Conservation (phyloP, 2,329 filamentous ascomycete species). For the Zymoseptoria brevis region DNA sequence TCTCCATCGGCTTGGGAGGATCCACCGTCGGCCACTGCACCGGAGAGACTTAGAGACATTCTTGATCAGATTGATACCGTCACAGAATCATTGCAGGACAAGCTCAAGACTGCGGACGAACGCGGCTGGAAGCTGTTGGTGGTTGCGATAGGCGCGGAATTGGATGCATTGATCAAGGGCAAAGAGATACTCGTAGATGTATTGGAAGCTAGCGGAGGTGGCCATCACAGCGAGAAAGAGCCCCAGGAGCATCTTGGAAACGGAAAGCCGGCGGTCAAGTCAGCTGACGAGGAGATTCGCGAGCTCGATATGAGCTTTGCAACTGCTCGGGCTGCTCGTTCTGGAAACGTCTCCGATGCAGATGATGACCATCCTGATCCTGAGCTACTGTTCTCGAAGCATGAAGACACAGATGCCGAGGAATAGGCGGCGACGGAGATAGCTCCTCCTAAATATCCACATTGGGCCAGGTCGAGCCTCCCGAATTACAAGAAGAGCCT, state of each 20-base stretch:
- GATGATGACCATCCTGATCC: constrained; percentile 42
- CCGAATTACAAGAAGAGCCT: too few relatives aligned
- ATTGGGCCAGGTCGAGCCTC: too few relatives aligned
- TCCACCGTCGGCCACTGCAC: constrained; percentile 11
- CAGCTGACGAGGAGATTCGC: constrained; percentile 20
- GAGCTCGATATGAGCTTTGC: constrained; percentile 29
- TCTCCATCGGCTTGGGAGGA: constrained; percentile 26
- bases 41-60: constrained; percentile 28
- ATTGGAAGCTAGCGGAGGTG: constrained; percentile 15
- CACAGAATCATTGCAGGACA: constrained; percentile 48
- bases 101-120: constrained; percentile 49
- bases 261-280: constrained; percentile 1
- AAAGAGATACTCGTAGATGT: constrained; percentile 46
- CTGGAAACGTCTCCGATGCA: constrained; percentile 22
- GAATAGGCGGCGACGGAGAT: background rate
- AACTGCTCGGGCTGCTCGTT: constrained; percentile 19
- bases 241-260: constrained; percentile 7
- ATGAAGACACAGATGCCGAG: constrained; percentile 27
- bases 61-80: constrained; percentile 51
- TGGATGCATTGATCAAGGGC: constrained; percentile 58
- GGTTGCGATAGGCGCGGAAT: constrained; percentile 65
- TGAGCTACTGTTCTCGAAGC: constrained; percentile 42
- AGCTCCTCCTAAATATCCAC: too few relatives aligned
- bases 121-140: constrained; percentile 67
- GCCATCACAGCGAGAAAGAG: constrained; percentile 3